Evolutionary conservation across 208 protist species (phyloP), one percentile per base, ranked within the genome.

Genomic region (Naegleria gruberi): DNA sequence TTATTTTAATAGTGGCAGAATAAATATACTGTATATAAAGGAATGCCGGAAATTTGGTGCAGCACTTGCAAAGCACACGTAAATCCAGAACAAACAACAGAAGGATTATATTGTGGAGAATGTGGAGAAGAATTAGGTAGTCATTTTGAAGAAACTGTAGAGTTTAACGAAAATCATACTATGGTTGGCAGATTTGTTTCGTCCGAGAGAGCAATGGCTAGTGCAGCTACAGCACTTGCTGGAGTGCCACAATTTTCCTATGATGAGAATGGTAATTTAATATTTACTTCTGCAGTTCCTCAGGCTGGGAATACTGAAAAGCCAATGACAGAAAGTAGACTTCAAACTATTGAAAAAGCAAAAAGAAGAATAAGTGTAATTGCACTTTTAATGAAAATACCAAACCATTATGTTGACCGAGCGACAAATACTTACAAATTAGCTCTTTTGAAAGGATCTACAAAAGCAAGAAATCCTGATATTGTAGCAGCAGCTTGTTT

Each of bases 401-500:
- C 84, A 40, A 43, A n/a, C 30, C 19, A 34, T 65, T 40, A 45
- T 4, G 30, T 43, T 65, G 84, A 88, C 40, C 0, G 37, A 40
- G 84, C 84, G 8, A 37, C 19, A 4, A 88, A 42, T n/a, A 42
- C 37, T 19, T 88, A 37, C n/a, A 88, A 65, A 88, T 43, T 88
- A 26, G 84, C 84, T 17, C 8, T 88, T n/a, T 15, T n/a, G 15
- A 40, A 88, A 17, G 34, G 45, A 17, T 65, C 40, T 26, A 88
- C 84, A n/a, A 87, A 87, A 77, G 46, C 43, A 30, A 73, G 86
- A 77, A 89, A 45, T 23, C 7, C 40, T 43, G 41, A 77, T 15
- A 30, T 65, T 81, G 51, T 89, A 46, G 51, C 51, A 12, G 86
- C 86, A 90, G 96, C 96, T 7, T 97, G 95, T 85, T 91, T 98